Evolutionary conservation across 73 alveolate species (phyloP), one percentile per base, ranked within the genome.

Genomic region (Paramecium tetraurelia): DNA sequence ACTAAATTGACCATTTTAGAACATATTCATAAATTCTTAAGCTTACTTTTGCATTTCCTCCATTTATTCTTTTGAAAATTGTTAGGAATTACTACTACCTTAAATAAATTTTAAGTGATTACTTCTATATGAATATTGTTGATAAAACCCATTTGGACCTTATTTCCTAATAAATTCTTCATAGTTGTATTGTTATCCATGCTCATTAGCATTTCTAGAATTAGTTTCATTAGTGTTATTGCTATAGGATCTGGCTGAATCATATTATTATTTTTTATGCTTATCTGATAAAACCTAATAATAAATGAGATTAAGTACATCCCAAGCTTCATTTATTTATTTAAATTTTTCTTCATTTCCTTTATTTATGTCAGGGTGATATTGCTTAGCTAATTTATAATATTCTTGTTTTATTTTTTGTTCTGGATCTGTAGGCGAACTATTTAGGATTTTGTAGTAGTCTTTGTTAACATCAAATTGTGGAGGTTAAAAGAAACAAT

Each of bases 331-430:
- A 58, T 93, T 86, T 16, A 96, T 85, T 77, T 85, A 68, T 86
- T 95, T 96, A 77, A 96, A 96, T 85, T 89, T 93, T 33, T 95
- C 98, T 36, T 95, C 95, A 43, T 77, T 85, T 33, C 80, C 90
- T 36, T 94, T 97, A 12, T 86, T 93, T 48, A 92, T 75, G 89
- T 98, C 99, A 18, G 99, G 99, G 77, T 98, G 99, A 85, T 96
- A 97, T 92, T 96, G 92, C 92, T 96, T 96, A 16, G 99, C 99
- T 92, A 96, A 94, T 71, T 95, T 94, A 89, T 98, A 97, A 93
- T 96, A 98, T 4, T 98, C 99, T 76, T 59, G 89, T 92, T 97
- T 97, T 35, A 98, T 98, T 68, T 98, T 98, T 53, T 95, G 93
- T 68, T 95, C 89, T 14, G 97, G 33, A 20, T 97, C 97, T 20